Base-by-base conservation (phyloP, 345 rosid species). In the Dimocarpus longan region DNA sequence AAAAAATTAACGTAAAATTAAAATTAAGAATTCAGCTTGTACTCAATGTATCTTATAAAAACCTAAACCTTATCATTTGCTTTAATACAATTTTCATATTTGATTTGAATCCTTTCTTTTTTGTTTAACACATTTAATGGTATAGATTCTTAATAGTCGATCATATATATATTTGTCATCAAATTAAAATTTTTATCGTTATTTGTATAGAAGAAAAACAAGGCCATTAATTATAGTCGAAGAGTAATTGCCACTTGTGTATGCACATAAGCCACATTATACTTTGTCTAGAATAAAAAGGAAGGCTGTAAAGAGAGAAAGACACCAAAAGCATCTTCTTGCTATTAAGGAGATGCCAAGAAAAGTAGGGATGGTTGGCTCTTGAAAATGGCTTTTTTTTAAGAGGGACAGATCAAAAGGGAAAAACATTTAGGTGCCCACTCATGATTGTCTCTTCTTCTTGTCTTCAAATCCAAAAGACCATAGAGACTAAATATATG, bases 291-390 rank as follows among this genome's bases (percentile, higher is more conserved):
- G 4, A 3, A 32, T 32, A 32, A 32, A 32, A 32, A 32, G 37
- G 37, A 32, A 2, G 3, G 37, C 37, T 32, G 2, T 26, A 57
- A 56, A 73, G 48, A 12, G 66, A 32, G 46, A 32, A 19, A 71
- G 48, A 54, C 65, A 5, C 19, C 19, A 39, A 32, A 54, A 39
- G 66, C 76, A 73, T 56, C 52, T 71, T 52, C 63, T 56, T 39
- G 26, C 28, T 63, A 72, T 37, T 19, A 37, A 37, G 12, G 50
- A 73, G 76, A 73, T 73, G 66, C 65, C 13, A 46, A 22, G n/a
- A 48, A 44, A 12, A 46, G 28, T 54, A 50, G 10, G 73, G 5
- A 0, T 16, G 18, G 59, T 54, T 54, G 59, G 59, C 16, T 16
- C 59, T 16, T 54, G 19, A 13, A 48, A 19, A 19, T 19, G 44